Percentiles rank a stretch among this genome's conserved stretches.
Evolutionary conservation across 495 filamentous ascomycete species (phyloP).

Genomic region (Neurospora sp.): DNA sequence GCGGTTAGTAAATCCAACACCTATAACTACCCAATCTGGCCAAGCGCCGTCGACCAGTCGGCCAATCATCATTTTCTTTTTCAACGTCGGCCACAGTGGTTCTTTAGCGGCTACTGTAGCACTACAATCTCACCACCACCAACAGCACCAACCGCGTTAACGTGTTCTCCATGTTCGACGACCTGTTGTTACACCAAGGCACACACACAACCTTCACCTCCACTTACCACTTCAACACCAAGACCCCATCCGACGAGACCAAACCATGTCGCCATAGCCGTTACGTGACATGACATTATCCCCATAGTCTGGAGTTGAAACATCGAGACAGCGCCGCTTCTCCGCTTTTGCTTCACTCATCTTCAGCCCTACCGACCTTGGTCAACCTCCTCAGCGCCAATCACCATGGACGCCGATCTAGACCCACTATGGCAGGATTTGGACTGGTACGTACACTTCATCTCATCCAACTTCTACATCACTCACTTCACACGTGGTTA

Average conservation of each 20-base stretch:
- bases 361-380: neutral
- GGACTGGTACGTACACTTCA: constrained; percentile 39
- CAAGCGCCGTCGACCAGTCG: neutral
- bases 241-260: neutral
- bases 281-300: neutral
- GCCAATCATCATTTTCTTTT: neutral
- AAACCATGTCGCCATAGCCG: neutral
- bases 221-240: neutral
- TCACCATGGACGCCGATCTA: constrained; percentile 40
- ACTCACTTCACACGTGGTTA: neutral
- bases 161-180: neutral
- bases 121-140: neutral
- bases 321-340: neutral
- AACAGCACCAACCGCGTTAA: neutral
- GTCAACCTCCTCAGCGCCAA: constrained; percentile 6
- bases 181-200: neutral
- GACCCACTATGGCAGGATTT: constrained; percentile 64
- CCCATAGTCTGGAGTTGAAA: neutral
- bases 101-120: neutral
- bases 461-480: neutral
- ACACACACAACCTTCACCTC: neutral
- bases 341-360: neutral
- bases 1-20: neutral
- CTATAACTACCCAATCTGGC: neutral
- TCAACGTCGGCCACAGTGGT: neutral